Conservation (phyloP, 2,329 filamentous ascomycete genomes). For the Fusarium falciforme region DNA sequence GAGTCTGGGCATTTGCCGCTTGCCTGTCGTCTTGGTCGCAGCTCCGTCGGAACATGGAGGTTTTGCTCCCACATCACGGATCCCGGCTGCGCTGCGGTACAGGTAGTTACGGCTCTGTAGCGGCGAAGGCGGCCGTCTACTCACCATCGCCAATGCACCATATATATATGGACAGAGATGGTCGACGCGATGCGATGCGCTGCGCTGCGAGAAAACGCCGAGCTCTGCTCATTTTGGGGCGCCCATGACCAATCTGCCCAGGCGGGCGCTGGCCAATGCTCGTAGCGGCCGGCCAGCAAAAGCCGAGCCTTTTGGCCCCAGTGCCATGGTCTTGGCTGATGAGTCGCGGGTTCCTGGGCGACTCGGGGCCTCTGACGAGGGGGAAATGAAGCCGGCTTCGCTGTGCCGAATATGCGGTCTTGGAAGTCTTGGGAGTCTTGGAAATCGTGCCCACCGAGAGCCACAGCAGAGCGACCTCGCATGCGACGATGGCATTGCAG, state of each 20-base stretch:
- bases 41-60: not conserved
- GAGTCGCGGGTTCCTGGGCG: slow-evolving; percentile 38
- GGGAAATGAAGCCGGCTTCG: slow-evolving; percentile 41
- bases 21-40: slow-evolving; percentile 10
- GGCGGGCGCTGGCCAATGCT: slow-evolving; percentile 33
- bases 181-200: slow-evolving; percentile 7
- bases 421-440: slow-evolving; percentile 39
- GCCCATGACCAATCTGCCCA: slow-evolving; percentile 30
- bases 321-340: slow-evolving; percentile 43
- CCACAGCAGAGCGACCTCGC: slow-evolving; percentile 11
- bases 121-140: slow-evolving; percentile 7
- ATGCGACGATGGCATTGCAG: not conserved
- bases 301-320: slow-evolving; percentile 37
- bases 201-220: not conserved
- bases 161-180: slow-evolving; percentile 4
- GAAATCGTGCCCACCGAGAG: slow-evolving; percentile 29
- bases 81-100: not conserved
- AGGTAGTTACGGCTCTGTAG: slow-evolving; percentile 8
- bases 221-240: slow-evolving; percentile 8
- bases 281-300: slow-evolving; percentile 22
- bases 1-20: slow-evolving; percentile 38
- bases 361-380: slow-evolving; percentile 26
- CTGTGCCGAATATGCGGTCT: slow-evolving; percentile 43
- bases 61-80: not conserved
- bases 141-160: slow-evolving; percentile 1